Percentiles rank a stretch among this genome's conserved stretches.
These are phyloP conservation scores for Haemoproteus tartakovskyi DNA, from an alignment of 169 alveolate species.

Conservation along the genomic window DNA sequence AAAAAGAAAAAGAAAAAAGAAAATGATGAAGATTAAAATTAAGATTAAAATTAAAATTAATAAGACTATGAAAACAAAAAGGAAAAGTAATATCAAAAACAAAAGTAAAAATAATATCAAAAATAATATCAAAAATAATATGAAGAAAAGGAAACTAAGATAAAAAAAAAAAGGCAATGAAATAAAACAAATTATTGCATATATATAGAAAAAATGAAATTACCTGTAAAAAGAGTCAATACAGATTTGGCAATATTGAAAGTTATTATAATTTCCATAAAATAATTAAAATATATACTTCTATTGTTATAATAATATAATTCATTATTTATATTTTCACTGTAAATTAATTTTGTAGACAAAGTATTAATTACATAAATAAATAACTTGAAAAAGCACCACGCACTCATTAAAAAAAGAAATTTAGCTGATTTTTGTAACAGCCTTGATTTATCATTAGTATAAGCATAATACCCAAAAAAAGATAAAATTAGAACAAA, in stretches of 20 bases:
- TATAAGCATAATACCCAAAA: constrained; percentile 24
- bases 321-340: constrained; percentile 1
- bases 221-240: constrained; percentile 58
- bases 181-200: too few species aligned
- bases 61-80: too few species aligned
- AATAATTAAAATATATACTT: constrained; percentile 19
- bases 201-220: too few species aligned
- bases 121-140: too few species aligned
- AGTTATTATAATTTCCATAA: constrained; percentile 37
- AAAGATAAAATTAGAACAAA: constrained; percentile 24
- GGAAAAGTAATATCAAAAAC: too few species aligned
- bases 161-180: too few species aligned
- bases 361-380: constrained; percentile 3
- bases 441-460: constrained; percentile 10
- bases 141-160: too few species aligned
- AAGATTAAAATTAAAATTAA: too few species aligned
- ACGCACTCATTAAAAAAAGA: constrained; percentile 28
- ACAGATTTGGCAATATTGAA: constrained; percentile 21
- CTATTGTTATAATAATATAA: not conserved
- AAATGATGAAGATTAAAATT: too few species aligned
- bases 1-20: not conserved
- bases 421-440: constrained; percentile 18
- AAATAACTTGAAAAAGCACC: constrained; percentile 51
- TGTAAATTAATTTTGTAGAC: constrained; percentile 2
- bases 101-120: too few species aligned